phyloP scores from a whole-genome alignment of 2,329 filamentous ascomycete genomes.

The Colletotrichum abscissum region DNA sequence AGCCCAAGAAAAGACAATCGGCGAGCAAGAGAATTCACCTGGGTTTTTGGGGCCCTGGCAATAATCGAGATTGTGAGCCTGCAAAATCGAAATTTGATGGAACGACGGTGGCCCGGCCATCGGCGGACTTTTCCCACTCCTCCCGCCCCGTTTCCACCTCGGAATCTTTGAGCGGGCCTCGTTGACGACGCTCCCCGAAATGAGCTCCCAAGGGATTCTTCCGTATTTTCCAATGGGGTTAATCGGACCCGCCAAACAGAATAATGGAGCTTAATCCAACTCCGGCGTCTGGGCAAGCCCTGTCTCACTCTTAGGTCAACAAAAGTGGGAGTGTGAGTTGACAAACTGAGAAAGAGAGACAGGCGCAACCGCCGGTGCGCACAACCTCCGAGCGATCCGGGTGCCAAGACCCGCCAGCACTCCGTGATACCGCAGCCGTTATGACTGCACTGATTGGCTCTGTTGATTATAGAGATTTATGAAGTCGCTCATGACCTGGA shows the following conservation, averaged over 20 bases:
- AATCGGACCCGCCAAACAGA: constrained; percentile 13
- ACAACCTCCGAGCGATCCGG: constrained; percentile 34
- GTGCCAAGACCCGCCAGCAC: constrained; percentile 27
- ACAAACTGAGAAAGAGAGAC: neutral
- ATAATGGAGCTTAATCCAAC: neutral
- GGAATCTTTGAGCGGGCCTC: constrained; percentile 19
- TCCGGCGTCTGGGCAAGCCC: constrained; percentile 4
- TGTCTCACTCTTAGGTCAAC: constrained; percentile 9
- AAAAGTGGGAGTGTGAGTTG: neutral
- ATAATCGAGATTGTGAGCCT: constrained; percentile 31
- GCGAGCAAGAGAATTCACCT: neutral
- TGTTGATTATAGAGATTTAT: neutral
- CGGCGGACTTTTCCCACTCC: constrained; percentile 21
- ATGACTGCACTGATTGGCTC: constrained; percentile 11
- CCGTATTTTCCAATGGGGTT: neutral
- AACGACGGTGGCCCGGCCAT: constrained; percentile 2
- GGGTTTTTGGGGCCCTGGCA: neutral
- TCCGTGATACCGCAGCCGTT: constrained; percentile 30
- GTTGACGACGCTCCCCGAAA: constrained; percentile 30
- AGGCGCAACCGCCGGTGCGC: constrained; percentile 19
- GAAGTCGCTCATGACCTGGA: neutral
- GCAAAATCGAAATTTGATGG: constrained; percentile 20
- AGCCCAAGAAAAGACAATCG: neutral
- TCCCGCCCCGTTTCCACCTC: constrained; percentile 27
- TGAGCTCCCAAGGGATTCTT: constrained; percentile 15